These are phyloP conservation scores for Kwoniella bestiolae DNA, from an alignment of 768 basidiomycete genomes.

Conservation along the genomic window DNA sequence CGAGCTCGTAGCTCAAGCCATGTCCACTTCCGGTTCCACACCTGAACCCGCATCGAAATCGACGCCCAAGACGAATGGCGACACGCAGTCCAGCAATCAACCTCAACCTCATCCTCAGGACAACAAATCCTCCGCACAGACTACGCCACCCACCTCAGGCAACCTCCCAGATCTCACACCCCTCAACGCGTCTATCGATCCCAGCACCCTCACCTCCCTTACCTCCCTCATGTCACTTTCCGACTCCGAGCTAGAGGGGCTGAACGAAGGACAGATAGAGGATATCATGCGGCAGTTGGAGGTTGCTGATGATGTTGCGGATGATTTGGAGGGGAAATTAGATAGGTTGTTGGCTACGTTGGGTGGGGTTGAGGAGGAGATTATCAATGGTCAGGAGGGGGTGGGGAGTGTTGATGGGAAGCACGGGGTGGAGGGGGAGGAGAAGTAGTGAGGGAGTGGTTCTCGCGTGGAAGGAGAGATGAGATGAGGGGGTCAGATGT, in stretches of 20 bases:
- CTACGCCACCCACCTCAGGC: neutral
- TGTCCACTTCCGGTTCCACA: slow-evolving; percentile 24
- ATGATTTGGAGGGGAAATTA: slow-evolving; percentile 51
- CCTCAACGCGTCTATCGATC: slow-evolving; percentile 19
- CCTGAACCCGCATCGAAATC: neutral
- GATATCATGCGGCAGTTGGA: slow-evolving; percentile 49
- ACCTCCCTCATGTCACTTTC: slow-evolving; percentile 1
- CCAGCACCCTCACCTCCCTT: slow-evolving; percentile 31
- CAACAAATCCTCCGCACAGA: neutral
- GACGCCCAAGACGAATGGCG: slow-evolving; percentile 5
- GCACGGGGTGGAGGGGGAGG: slow-evolving; percentile 58
- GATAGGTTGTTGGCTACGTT: slow-evolving; percentile 43
- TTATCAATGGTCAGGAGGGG: slow-evolving; percentile 70
- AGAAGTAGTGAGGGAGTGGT: slow-evolving; percentile 21
- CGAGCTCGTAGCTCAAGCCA: slow-evolving; percentile 53
- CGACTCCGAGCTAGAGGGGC: slow-evolving; percentile 6
- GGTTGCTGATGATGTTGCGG: slow-evolving; percentile 51
- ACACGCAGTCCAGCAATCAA: neutral
- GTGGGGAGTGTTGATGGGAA: slow-evolving; percentile 54
- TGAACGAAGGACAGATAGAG: slow-evolving; percentile 32
- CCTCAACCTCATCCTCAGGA: neutral
- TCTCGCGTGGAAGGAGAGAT: slow-evolving; percentile 13
- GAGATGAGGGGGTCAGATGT: too few relatives aligned
- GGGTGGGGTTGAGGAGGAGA: slow-evolving; percentile 38
- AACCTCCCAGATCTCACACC: neutral